These are phyloP conservation scores for Isoetes taiwanensis DNA, from an alignment of 75 land plant species.

Conservation along the genomic window DNA sequence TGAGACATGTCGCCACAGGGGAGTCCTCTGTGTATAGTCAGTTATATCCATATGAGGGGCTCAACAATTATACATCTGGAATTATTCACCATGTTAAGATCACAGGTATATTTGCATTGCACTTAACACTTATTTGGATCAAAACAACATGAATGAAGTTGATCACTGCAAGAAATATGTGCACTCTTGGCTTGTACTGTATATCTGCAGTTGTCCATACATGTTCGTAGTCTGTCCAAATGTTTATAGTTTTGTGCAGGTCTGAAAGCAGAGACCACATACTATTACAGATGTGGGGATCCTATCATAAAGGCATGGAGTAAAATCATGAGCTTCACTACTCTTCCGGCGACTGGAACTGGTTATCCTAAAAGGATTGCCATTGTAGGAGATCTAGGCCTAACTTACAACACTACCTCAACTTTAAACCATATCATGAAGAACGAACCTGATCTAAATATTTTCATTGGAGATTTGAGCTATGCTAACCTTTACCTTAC, in stretches of 20 bases:
- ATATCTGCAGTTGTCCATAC: not conserved
- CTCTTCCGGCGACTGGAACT: not conserved
- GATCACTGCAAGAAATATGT: too few relatives aligned
- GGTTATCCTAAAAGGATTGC: not conserved
- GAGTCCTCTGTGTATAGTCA: not conserved
- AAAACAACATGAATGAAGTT: too few relatives aligned
- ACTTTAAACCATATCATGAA: not conserved
- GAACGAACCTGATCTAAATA: conserved; percentile 3
- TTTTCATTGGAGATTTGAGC: not conserved
- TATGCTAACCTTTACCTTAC: conserved; percentile 4
- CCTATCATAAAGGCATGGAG: not conserved
- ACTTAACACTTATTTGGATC: too few relatives aligned
- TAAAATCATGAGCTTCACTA: not conserved
- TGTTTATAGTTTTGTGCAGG: not conserved
- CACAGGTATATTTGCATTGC: not conserved
- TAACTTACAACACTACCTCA: conserved; percentile 4
- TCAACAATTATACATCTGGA: conserved; percentile 1
- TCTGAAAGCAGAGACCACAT: not conserved
- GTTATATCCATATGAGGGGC: not conserved
- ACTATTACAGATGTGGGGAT: conserved; percentile 1
- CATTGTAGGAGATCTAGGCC: conserved; percentile 1
- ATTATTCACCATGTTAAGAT: conserved; percentile 1
- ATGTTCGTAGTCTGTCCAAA: not conserved
- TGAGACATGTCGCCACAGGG: not conserved
- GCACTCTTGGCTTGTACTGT: too few relatives aligned